phyloP scores from a whole-genome alignment of 2,329 filamentous ascomycete species.

The Metarhizium brunneum region DNA sequence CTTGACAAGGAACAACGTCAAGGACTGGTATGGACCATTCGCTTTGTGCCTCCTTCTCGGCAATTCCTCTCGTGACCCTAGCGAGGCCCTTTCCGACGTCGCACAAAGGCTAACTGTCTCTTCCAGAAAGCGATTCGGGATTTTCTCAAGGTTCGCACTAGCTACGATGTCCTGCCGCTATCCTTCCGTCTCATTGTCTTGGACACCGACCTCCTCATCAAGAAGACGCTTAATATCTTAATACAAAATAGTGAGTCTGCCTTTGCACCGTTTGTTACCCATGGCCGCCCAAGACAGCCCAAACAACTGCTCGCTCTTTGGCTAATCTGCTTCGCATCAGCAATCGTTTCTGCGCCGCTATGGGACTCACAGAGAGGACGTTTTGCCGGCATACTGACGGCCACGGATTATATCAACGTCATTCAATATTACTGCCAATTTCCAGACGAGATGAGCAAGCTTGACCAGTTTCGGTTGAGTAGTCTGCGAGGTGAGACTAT shows the following conservation, averaged over 20 bases:
- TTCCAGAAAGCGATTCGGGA: conserved; percentile 78
- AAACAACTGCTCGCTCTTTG: background rate
- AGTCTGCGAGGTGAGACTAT: conserved; percentile 68
- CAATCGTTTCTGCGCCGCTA: conserved; percentile 91
- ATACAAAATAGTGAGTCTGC: conserved; percentile 73
- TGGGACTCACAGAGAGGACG: conserved; percentile 93
- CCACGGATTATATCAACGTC: conserved; percentile 96
- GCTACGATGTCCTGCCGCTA: conserved; percentile 93
- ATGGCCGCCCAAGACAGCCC: background rate
- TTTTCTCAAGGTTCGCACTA: conserved; percentile 91
- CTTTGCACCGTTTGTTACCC: background rate
- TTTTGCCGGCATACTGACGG: conserved; percentile 89
- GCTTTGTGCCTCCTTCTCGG: conserved; percentile 3
- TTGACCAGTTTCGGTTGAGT: conserved; percentile 89
- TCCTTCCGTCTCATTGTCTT: conserved; percentile 94
- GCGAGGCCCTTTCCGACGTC: background rate
- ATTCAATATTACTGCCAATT: conserved; percentile 99
- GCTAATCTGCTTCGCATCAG: conserved; percentile 34
- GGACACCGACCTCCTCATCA: conserved; percentile 89
- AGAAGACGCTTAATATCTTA: conserved; percentile 92
- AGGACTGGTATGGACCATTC: conserved; percentile 51
- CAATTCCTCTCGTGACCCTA: background rate
- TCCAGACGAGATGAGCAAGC: conserved; percentile 76
- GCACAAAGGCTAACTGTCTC: conserved; percentile 10
- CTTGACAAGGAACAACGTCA: conserved; percentile 71